phyloP scores from a whole-genome alignment of 2,329 filamentous ascomycete species.

The Monosporascus cannonballus region DNA sequence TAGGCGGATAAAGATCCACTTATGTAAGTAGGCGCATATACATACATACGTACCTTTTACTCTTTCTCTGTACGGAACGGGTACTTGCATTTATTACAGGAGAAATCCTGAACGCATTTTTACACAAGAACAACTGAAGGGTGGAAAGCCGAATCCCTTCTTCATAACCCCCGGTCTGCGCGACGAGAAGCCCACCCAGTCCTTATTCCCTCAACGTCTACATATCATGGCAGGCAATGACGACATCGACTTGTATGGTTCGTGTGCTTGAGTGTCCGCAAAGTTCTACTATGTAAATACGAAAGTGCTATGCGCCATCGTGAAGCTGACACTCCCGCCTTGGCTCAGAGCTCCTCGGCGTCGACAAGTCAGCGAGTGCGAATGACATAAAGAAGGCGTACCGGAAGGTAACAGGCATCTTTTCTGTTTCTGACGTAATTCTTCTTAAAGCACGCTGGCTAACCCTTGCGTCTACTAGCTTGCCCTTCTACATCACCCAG shows the following conservation, averaged over 20 bases:
- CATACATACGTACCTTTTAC: no score
- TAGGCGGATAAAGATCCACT: no score
- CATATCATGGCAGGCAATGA: slow-evolving; percentile 23
- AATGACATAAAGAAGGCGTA: slow-evolving; percentile 93
- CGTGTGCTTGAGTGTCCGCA: slow-evolving; percentile 7
- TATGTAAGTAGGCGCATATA: no score
- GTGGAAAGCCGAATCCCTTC: neutral
- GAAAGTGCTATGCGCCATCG: neutral
- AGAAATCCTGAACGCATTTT: no score
- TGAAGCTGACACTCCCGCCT: slow-evolving; percentile 6
- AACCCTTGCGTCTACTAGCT: slow-evolving; percentile 47
- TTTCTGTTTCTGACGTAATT: neutral
- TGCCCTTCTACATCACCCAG: slow-evolving; percentile 82
- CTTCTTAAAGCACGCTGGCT: neutral
- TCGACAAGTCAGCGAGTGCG: slow-evolving; percentile 65
- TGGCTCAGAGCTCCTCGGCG: slow-evolving; percentile 67
- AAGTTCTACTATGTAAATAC: neutral
- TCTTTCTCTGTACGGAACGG: no score
- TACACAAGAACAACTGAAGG: no score
- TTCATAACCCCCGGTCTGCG: neutral
- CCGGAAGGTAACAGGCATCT: slow-evolving; percentile 61
- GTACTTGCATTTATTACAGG: no score
- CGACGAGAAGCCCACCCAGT: neutral
- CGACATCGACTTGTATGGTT: slow-evolving; percentile 54
- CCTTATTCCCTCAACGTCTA: neutral